phyloP scores from a whole-genome alignment of 108 stramenopile species.

The Cyclotella atomus region DNA sequence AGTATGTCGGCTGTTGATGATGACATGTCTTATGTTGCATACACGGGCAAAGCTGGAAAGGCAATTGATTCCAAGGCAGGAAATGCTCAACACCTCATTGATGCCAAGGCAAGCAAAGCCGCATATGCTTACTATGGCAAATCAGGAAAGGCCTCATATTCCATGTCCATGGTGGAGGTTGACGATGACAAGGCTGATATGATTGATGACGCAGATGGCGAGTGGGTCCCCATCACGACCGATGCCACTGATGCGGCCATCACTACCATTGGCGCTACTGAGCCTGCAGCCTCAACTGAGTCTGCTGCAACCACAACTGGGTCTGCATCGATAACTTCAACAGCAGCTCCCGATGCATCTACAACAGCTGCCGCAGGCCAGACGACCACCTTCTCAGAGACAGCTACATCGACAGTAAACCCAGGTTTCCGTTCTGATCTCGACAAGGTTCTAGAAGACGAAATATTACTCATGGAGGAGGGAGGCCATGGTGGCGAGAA shows the following conservation, averaged over 20 bases:
- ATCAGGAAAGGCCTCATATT: background rate
- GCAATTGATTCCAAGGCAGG: background rate
- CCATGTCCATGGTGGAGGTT: constrained; percentile 6
- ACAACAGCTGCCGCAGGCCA: background rate
- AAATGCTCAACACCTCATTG: background rate
- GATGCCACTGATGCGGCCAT: background rate
- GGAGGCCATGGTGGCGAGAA: background rate
- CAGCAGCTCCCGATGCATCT: background rate
- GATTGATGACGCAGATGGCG: constrained; percentile 7
- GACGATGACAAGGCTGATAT: too few relatives aligned
- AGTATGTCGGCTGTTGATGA: background rate
- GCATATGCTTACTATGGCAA: background rate
- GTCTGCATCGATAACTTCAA: background rate
- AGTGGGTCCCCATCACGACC: constrained; percentile 11
- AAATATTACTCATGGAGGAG: background rate
- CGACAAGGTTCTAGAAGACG: background rate
- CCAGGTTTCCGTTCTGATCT: too few relatives aligned
- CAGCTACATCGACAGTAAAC: background rate
- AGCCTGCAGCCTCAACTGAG: background rate
- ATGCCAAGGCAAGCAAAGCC: background rate
- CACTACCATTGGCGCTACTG: background rate
- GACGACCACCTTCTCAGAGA: background rate
- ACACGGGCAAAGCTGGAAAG: background rate
- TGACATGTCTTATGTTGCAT: background rate
- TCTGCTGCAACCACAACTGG: too few relatives aligned